A percentile compares a stretch with the other conserved stretches of the same genome.
Conservation (phyloP, 2,329 filamentous ascomycete species). For the Ascochyta fabae region DNA sequence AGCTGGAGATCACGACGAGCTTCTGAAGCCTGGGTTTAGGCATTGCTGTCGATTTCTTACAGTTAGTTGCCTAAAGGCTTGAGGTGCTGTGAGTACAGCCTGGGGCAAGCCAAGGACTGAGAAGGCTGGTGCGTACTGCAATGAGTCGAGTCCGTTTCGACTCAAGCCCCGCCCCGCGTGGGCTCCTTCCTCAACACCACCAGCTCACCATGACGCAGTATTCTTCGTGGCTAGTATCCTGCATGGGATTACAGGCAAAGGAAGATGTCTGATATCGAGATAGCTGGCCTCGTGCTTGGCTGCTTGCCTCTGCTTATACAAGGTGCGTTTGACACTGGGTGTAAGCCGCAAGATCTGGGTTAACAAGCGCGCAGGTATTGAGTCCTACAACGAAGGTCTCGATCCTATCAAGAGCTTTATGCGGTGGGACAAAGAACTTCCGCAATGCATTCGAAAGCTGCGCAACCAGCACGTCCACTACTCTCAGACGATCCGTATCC, state of each 20-base stretch:
- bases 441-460: conserved; percentile 45
- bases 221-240: neutral
- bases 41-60: neutral
- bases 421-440: conserved; percentile 46
- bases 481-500: conserved; percentile 44
- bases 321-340: conserved; percentile 18
- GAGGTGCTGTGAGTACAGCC: neutral
- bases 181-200: conserved; percentile 6
- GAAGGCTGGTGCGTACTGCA: conserved; percentile 8
- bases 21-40: neutral
- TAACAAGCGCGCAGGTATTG: conserved; percentile 28
- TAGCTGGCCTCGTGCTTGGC: conserved; percentile 46
- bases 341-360: neutral
- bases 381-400: conserved; percentile 49
- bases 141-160: conserved; percentile 9
- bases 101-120: neutral
- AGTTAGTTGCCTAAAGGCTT: neutral
- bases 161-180: conserved; percentile 12
- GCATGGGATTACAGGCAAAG: neutral
- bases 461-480: conserved; percentile 48
- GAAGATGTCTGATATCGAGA: conserved; percentile 41
- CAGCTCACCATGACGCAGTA: conserved; percentile 21
- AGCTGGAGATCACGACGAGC: conserved; percentile 11
- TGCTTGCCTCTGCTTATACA: conserved; percentile 49
- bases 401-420: conserved; percentile 49